Evolutionary conservation across 1,139 yeast species (phyloP), one percentile per base, ranked within the genome.

Genomic region (Hemisphaericaspora lyxosophila): DNA sequence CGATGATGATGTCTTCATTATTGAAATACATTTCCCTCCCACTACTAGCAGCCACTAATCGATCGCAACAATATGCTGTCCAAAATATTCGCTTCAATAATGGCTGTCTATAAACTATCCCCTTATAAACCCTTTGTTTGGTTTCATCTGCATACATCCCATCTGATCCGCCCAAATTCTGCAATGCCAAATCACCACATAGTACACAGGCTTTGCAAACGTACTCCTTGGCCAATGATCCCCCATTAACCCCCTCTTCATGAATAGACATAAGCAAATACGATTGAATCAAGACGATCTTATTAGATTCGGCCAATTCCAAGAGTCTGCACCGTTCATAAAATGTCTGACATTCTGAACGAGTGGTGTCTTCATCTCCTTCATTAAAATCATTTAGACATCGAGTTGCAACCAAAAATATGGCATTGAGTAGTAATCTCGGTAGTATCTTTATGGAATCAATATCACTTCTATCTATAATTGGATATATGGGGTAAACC

Each of bases 241-340:
- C 47, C 1, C 64, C 64, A 28, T 55, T 47, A 4, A 58, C 50
- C 4, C 60, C 56, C 36, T 60, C 64, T 40, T 60, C 65, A 24
- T 60, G 60, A 7, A 50, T 45, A 26, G 60, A 53, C 35, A 59
- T 35, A 24, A 60, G 41, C 18, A 58, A 38, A 32, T 43, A 59
- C 2, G 61, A 32, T 39, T 60, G 64, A 16, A 59, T 53, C 28
- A 60, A 43, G 0, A 54, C 47, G n/a, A 60, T 47, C 31, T 59
- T 59, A 36, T 57, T 54, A 3, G 42, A 44, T 25, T 59, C 64
- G 5, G 44, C 46, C n/a, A 54, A 39, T 36, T 58, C 59, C 20
- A 60, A 40, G 9, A 54, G 45, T 33, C 49, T 50, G 33, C 64
- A 59, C 25, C 57, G 42, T 24, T 49, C 48, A 22, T 49, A 50